A percentile compares a stretch with the other conserved stretches of the same genome.
Conservation (phyloP, 139 green algal genomes). For the Tetraselmis chui region DNA sequence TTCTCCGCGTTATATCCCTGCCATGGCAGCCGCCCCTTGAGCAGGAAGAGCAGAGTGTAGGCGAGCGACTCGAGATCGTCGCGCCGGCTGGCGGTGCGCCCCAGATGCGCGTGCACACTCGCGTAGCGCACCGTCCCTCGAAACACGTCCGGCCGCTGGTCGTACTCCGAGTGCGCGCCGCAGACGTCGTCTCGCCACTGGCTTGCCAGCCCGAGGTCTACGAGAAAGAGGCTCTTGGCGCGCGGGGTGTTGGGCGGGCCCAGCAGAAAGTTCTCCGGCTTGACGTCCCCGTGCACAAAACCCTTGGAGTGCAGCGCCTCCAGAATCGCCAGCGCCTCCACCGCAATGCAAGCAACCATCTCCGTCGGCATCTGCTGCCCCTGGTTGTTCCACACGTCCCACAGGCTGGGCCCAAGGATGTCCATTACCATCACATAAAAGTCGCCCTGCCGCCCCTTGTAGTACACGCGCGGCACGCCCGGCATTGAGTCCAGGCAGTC, state of each 20-base stretch:
- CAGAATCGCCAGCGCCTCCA: constrained; percentile 19
- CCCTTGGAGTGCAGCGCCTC: constrained; percentile 15
- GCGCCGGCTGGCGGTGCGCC: constrained; percentile 14
- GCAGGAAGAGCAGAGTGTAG: constrained; percentile 21
- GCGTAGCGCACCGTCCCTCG: constrained; percentile 18
- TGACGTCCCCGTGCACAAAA: constrained; percentile 20
- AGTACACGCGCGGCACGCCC: constrained; percentile 14
- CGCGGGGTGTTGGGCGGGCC: constrained; percentile 4
- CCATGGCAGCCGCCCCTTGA: constrained; percentile 16
- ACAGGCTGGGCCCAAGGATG: constrained; percentile 15
- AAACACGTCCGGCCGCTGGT: constrained; percentile 22
- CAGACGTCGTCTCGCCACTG: constrained; percentile 10
- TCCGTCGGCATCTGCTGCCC: constrained; percentile 5
- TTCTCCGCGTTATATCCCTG: constrained; percentile 17
- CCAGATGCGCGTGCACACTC: constrained; percentile 18
- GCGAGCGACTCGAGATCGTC: constrained; percentile 22
- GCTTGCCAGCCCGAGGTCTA: constrained; percentile 17
- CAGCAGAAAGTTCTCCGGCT: constrained; percentile 25
- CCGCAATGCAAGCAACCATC: constrained; percentile 22
- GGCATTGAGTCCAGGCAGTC: background rate
- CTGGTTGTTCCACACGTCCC: constrained; percentile 26
- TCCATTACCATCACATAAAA: constrained; percentile 24
- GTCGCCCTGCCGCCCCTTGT: constrained; percentile 18
- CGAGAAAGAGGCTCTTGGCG: constrained; percentile 18
- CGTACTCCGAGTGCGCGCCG: constrained; percentile 13